Evolutionary conservation across 2,329 filamentous ascomycete species (phyloP), one percentile per base, ranked within the genome.

Genomic region (Pestalotiopsis sp.): DNA sequence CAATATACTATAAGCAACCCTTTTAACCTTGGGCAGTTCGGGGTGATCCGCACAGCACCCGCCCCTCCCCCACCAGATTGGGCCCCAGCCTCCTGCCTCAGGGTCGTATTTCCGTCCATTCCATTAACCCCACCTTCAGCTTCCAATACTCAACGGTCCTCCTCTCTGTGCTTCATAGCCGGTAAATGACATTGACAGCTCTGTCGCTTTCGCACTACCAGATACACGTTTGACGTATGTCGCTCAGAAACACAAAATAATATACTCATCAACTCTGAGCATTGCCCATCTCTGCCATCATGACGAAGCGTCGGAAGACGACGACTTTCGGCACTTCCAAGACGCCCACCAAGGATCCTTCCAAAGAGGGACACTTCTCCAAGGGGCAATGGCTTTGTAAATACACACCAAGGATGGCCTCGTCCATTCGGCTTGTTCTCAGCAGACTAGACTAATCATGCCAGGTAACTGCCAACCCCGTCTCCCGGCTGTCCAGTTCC

Each of bases 401-500:
- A 65, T 67, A 23, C 3, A 17, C 12, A 17, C 38, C 38, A 6
- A 12, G 14, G 11, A 38, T 36, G 14, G 12, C 6, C 40, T 25
- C 14, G 17, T 17, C 23, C 25, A 17, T 25, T 25, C 13, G 3
- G 38, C 4, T 63, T 7, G 27, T n/a, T 17, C 36, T 17, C 31
- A 63, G 20, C 59, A 31, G 14, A 61, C 27, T 9, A 45, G 14
- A 38, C 17, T 40, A 11, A n/a, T 66, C 27, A 5, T 4, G 20
- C 4, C 63, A 85, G 83, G 85, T 75, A 83, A 89, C 68, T 89
- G 87, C 72, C 78, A 75, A 38, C 85, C 86, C 23, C 81, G 83
- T 61, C 78, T 84, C 3, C 83, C 84, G 4, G 86, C 87, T 3
- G 77, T 82, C 4, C 82, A 83, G 56, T 84, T 85, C 71, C 80